A percentile compares a stretch with the other conserved stretches of the same genome.
Evolutionary conservation across 2,329 filamentous ascomycete species (phyloP).

Genomic region (Myriosclerotinia scirpicola): DNA sequence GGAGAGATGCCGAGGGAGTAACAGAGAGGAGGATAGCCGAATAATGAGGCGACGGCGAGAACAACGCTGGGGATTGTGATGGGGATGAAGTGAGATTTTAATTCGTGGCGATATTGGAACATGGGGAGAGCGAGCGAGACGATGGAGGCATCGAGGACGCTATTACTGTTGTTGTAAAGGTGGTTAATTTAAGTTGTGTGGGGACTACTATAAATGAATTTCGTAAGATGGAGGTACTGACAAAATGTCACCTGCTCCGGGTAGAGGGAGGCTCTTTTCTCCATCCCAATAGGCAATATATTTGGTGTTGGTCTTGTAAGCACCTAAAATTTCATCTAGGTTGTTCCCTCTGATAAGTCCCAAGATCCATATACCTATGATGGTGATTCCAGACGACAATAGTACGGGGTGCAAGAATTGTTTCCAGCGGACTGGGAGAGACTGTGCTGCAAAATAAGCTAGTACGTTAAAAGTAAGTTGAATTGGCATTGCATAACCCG

Average conservation of each 20-base stretch:
- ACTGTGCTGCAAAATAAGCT: constrained; percentile 51
- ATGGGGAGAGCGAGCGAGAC: constrained; percentile 60
- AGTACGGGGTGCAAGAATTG: constrained; percentile 59
- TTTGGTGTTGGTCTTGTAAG: constrained; percentile 53
- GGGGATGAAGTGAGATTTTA: constrained; percentile 52
- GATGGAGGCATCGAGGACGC: constrained; percentile 57
- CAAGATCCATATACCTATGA: constrained; percentile 54
- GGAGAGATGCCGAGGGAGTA: constrained; percentile 55
- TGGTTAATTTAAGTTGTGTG: neutral
- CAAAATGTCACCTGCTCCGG: constrained; percentile 59
- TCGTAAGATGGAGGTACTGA: neutral
- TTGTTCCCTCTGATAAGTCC: constrained; percentile 47
- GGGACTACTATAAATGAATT: neutral
- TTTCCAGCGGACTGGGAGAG: constrained; percentile 50
- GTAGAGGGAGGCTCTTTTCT: constrained; percentile 38
- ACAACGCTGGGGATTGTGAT: constrained; percentile 55
- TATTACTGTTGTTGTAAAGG: constrained; percentile 36
- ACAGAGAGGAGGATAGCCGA: constrained; percentile 58
- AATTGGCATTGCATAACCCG: constrained; percentile 50
- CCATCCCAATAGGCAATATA: constrained; percentile 54
- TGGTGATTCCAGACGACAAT: constrained; percentile 53
- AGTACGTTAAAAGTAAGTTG: constrained; percentile 52
- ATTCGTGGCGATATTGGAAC: constrained; percentile 59
- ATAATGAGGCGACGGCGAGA: constrained; percentile 54
- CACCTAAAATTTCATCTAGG: constrained; percentile 46